Percentiles rank a stretch among this genome's conserved stretches.
These are phyloP conservation scores for Simmondsia chinensis DNA, from an alignment of 148 eudicot genomes.

Conservation along the genomic window DNA sequence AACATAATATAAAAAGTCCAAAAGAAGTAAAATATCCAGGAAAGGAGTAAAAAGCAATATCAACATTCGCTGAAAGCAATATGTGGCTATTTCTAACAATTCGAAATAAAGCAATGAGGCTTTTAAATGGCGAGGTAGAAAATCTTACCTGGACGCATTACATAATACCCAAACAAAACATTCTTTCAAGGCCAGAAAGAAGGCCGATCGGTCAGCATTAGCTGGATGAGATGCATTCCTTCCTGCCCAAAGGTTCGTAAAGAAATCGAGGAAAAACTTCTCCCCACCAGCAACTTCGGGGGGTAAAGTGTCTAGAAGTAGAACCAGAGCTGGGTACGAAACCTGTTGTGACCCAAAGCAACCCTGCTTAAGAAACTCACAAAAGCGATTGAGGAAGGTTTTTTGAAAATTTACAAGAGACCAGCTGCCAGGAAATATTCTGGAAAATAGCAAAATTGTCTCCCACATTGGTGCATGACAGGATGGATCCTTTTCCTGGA, in stretches of 20 bases:
- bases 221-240: conserved; percentile 45
- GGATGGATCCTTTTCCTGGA: conserved; percentile 77
- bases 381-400: conserved; percentile 44
- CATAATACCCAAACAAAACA: conserved; percentile 61
- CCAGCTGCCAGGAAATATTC: conserved; percentile 70
- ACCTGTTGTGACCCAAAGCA: conserved; percentile 96
- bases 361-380: conserved; percentile 75
- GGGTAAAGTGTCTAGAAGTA: conserved; percentile 64
- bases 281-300: conserved; percentile 33
- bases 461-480: conserved; percentile 97
- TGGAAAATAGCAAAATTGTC: conserved; percentile 46
- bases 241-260: conserved; percentile 77
- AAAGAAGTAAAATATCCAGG: too few relatives aligned
- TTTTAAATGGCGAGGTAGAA: background rate
- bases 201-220: conserved; percentile 44
- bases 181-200: conserved; percentile 67
- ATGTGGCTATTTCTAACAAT: too few relatives aligned
- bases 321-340: conserved; percentile 81
- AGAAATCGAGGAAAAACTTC: conserved; percentile 66
- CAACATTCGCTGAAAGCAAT: too few relatives aligned
- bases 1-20: too few relatives aligned
- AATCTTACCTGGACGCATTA: conserved; percentile 63
- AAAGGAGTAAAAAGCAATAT: too few relatives aligned
- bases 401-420: conserved; percentile 57
- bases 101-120: too few relatives aligned